Conservation (phyloP, 1,139 yeast species). For the Yamadazyma triangularis region DNA sequence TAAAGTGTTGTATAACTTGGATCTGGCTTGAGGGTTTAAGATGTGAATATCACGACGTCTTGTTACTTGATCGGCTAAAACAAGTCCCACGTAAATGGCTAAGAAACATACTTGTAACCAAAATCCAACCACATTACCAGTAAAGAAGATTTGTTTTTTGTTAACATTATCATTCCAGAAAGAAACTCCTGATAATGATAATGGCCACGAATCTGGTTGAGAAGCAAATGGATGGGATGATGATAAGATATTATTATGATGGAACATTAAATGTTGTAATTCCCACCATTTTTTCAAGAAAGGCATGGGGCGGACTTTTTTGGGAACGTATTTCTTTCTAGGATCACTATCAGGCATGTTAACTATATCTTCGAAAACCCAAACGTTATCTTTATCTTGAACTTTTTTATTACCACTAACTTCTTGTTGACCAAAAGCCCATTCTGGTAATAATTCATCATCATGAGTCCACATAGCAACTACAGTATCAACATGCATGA, state of each 20-base stretch:
- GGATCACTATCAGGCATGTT: slow-evolving; percentile 52
- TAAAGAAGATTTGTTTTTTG: slow-evolving; percentile 76
- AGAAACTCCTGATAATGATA: slow-evolving; percentile 84
- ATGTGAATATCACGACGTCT: slow-evolving; percentile 65
- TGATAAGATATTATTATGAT: slow-evolving; percentile 81
- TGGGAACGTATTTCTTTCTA: slow-evolving; percentile 57
- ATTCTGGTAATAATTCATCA: slow-evolving; percentile 79
- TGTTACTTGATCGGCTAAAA: slow-evolving; percentile 71
- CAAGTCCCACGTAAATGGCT: slow-evolving; percentile 57
- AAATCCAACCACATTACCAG: slow-evolving; percentile 91
- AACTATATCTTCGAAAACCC: slow-evolving; percentile 75
- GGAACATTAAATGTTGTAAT: slow-evolving; percentile 83
- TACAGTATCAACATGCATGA: slow-evolving; percentile 78
- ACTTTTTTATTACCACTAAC: slow-evolving; percentile 90
- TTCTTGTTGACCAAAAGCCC: slow-evolving; percentile 92
- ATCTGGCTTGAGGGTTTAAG: slow-evolving; percentile 59
- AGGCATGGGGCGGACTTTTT: slow-evolving; percentile 54
- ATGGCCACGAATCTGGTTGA: slow-evolving; percentile 93
- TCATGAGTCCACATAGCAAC: slow-evolving; percentile 96
- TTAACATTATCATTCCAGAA: slow-evolving; percentile 81
- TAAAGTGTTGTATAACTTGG: slow-evolving; percentile 72
- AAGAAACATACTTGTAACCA: slow-evolving; percentile 76
- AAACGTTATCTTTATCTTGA: slow-evolving; percentile 59
- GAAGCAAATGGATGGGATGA: slow-evolving; percentile 96
- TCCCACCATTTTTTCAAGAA: slow-evolving; percentile 88